phyloP scores from a whole-genome alignment of 1,284 basidiomycete genomes.

The Ganoderma lingzhi region DNA sequence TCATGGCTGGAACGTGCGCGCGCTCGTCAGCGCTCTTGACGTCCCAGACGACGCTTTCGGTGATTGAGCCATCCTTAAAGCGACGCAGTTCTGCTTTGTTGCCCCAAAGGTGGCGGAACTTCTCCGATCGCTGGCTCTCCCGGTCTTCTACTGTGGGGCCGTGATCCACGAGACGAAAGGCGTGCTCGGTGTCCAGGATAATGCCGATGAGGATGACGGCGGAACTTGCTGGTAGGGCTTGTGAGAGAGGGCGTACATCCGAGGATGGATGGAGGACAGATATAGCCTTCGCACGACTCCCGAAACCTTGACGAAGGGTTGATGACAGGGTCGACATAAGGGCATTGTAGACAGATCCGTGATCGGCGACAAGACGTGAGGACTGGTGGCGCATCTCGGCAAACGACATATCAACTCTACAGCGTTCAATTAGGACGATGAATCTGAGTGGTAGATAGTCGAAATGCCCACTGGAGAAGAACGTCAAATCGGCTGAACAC shows the following conservation, averaged over 20 bases:
- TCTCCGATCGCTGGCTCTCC: constrained; percentile 56
- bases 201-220: constrained; percentile 75
- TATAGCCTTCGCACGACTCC: constrained; percentile 69
- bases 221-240: constrained; percentile 57
- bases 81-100: constrained; percentile 92
- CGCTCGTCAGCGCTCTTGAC: constrained; percentile 80
- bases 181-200: constrained; percentile 73
- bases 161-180: constrained; percentile 87
- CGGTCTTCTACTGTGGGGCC: constrained; percentile 81
- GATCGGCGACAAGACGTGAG: constrained; percentile 60
- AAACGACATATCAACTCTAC: constrained; percentile 69
- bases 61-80: constrained; percentile 95
- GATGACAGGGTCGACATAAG: constrained; percentile 62
- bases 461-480: constrained; percentile 60
- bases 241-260: constrained; percentile 54
- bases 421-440: constrained; percentile 8
- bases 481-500: constrained; percentile 71
- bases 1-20: constrained; percentile 77
- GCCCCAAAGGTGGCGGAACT: constrained; percentile 93
- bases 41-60: constrained; percentile 96
- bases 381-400: constrained; percentile 56
- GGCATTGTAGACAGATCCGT: constrained; percentile 65
- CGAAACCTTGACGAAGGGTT: constrained; percentile 72
- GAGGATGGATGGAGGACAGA: constrained; percentile 63
- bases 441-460: not conserved